Base-by-base conservation (phyloP, 2,329 filamentous ascomycete species). In the Davidsoniella australis region DNA sequence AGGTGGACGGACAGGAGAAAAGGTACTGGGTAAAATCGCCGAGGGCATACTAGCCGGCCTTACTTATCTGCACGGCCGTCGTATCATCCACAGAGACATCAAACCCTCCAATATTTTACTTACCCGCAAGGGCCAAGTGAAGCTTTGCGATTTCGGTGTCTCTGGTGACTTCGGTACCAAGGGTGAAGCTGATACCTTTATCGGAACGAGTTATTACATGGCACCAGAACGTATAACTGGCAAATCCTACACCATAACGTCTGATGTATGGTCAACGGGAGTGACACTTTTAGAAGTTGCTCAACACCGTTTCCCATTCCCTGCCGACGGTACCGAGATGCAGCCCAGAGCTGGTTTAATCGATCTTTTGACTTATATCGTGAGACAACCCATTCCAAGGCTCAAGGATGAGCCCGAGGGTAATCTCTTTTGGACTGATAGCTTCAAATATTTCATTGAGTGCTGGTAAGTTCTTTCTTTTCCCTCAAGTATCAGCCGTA, bases 121-220 rank as follows among this genome's bases (percentile, higher is more conserved):
- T 26, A 94, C 87, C 62, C 82, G 89, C 54, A 80, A 85, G 56
- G 91, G 91, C 33, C 84, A 94, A 58, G 89, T 98, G 56, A 98
- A 98, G 67, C 77, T 98, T 14, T 98, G 91, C 67, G 91, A 98
- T 67, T 98, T 98, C 62, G 91, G 91, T 58, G 91, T 98, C 44
- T 94, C 85, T 52, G 91, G 91, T 56, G 91, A 96, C 64, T 96
- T 96, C 61, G 93, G 91, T 56, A 98, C 91, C 45, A 96, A 98
- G 65, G 91, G 91, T 48, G 91, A 96, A 62, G 91, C 91, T 56
- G 95, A 96, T 63, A 98, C 91, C 0, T 98, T 98, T 61, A 98
- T 98, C 61, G 91, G 91, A 55, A 98, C 91, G 10, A 94, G 85
- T 54, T 98, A 96, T 63, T 98, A 98, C 70, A 98, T 98, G 91